Evolutionary conservation across 495 filamentous ascomycete species (phyloP).

Genomic region (Aspergillus ellipticus): DNA sequence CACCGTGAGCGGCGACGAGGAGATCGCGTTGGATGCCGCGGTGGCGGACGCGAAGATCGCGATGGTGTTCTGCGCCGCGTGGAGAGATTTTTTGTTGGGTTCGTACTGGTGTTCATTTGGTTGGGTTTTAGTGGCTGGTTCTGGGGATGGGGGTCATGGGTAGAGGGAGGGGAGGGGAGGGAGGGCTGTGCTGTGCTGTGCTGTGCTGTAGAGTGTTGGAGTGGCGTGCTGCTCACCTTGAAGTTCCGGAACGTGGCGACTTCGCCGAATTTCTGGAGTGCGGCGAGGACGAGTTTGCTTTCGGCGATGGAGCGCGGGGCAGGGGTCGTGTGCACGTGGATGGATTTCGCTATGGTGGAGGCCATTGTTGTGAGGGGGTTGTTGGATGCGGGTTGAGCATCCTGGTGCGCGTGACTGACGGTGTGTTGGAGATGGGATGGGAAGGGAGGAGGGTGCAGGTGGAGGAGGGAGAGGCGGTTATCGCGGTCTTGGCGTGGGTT

Average conservation of each 20-base stretch:
- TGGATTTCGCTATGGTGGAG: conserved; percentile 25
- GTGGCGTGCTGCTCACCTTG: conserved; percentile 59
- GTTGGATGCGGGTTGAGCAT: not conserved
- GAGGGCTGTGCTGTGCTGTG: not conserved
- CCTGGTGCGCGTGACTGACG: not conserved
- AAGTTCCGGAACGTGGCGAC: conserved; percentile 72
- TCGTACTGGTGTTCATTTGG: conserved; percentile 20
- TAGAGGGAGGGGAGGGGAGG: not conserved
- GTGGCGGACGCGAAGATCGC: conserved; percentile 37
- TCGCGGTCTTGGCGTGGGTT: not conserved
- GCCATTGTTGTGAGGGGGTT: conserved; percentile 4
- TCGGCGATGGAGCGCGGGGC: conserved; percentile 62
- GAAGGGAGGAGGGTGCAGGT: not conserved
- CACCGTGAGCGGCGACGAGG: conserved; percentile 32
- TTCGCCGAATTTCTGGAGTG: conserved; percentile 72
- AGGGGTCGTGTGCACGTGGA: conserved; percentile 65
- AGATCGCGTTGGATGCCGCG: conserved; percentile 31
- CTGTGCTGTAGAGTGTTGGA: too few species aligned
- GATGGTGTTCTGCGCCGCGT: conserved; percentile 13
- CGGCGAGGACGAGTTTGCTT: conserved; percentile 64
- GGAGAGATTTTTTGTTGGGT: conserved; percentile 12
- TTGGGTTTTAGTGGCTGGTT: conserved; percentile 3
- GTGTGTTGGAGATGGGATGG: not conserved
- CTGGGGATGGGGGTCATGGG: conserved; percentile 7
- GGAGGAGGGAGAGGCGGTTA: not conserved